Evolutionary conservation across 2,329 filamentous ascomycete species (phyloP).

Genomic region (Arthrinium phaeospermum): DNA sequence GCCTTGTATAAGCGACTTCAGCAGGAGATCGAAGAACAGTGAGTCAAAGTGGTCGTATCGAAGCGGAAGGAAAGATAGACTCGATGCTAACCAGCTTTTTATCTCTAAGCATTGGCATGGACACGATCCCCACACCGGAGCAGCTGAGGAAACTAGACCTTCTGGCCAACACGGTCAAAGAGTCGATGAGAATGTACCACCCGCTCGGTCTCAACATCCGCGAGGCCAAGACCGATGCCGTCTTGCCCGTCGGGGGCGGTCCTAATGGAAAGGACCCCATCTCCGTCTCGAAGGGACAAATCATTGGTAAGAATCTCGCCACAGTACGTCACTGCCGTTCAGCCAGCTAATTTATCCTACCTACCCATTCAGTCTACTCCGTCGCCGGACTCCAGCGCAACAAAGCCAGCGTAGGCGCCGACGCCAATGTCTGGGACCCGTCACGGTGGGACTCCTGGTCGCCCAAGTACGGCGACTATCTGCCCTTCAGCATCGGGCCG

Average conservation of each 20-base stretch:
- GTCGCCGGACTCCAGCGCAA: slow-evolving; percentile 18
- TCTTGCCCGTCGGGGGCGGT: slow-evolving; percentile 15
- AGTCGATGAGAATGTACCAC: slow-evolving; percentile 20
- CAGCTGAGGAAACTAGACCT: slow-evolving; percentile 4
- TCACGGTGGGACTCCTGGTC: slow-evolving; percentile 9
- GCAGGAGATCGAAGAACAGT: slow-evolving; percentile 16
- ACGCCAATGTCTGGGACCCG: slow-evolving; percentile 8
- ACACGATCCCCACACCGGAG: slow-evolving; percentile 10
- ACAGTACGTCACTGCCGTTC: not conserved
- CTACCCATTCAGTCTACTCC: not conserved
- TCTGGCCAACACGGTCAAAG: slow-evolving; percentile 16
- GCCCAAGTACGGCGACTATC: slow-evolving; percentile 19
- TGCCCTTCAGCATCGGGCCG: slow-evolving; percentile 18
- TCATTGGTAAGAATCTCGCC: not conserved
- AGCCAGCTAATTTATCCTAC: not conserved
- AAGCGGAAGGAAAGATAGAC: too few species aligned
- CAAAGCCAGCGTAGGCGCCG: not conserved
- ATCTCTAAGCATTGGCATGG: slow-evolving; percentile 4
- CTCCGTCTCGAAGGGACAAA: slow-evolving; percentile 9
- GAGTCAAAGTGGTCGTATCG: not conserved
- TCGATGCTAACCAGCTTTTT: not conserved
- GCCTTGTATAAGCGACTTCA: not conserved
- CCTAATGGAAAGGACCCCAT: not conserved
- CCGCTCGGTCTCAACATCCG: slow-evolving; percentile 19
- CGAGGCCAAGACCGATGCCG: slow-evolving; percentile 5